phyloP scores from a whole-genome alignment of 108 stramenopile genomes.

The Cylindrotheca fusiformis region DNA sequence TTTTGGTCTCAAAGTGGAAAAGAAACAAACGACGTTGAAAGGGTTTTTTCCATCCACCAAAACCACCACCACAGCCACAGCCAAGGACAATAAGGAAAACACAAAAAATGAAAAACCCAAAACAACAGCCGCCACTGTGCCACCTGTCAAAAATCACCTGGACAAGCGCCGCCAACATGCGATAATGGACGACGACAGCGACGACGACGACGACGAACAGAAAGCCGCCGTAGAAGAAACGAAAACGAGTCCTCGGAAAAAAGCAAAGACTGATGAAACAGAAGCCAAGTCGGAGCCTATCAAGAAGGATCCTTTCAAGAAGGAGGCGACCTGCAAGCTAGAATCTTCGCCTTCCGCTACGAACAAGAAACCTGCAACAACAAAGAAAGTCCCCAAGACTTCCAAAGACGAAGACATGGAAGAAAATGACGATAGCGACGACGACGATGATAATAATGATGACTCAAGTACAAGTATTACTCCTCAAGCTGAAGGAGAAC shows the following conservation, averaged over 20 bases:
- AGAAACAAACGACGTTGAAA: slow-evolving; percentile 38
- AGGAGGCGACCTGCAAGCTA: background rate
- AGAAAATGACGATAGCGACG: slow-evolving; percentile 24
- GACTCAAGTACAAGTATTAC: background rate
- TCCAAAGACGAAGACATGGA: slow-evolving; percentile 7
- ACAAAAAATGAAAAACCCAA: slow-evolving; percentile 2
- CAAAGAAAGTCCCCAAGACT: slow-evolving; percentile 9
- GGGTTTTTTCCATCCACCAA: slow-evolving; percentile 21
- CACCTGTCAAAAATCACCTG: slow-evolving; percentile 5
- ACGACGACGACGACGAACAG: slow-evolving; percentile 27
- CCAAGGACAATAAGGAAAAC: slow-evolving; percentile 13
- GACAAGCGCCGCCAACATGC: slow-evolving; percentile 4
- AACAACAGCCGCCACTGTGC: background rate
- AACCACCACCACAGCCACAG: slow-evolving; percentile 11
- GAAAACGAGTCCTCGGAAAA: background rate
- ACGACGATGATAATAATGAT: slow-evolving; percentile 22
- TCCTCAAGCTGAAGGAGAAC: slow-evolving; percentile 16
- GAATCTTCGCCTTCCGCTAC: background rate
- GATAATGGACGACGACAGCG: slow-evolving; percentile 19
- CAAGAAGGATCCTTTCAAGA: background rate
- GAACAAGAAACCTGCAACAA: slow-evolving; percentile 23
- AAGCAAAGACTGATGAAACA: background rate
- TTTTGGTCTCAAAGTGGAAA: slow-evolving; percentile 35
- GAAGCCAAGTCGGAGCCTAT: slow-evolving; percentile 1
- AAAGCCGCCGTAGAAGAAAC: slow-evolving; percentile 3